Base-by-base conservation (phyloP, 495 filamentous ascomycete genomes). In the Daldinia vernicosa region DNA sequence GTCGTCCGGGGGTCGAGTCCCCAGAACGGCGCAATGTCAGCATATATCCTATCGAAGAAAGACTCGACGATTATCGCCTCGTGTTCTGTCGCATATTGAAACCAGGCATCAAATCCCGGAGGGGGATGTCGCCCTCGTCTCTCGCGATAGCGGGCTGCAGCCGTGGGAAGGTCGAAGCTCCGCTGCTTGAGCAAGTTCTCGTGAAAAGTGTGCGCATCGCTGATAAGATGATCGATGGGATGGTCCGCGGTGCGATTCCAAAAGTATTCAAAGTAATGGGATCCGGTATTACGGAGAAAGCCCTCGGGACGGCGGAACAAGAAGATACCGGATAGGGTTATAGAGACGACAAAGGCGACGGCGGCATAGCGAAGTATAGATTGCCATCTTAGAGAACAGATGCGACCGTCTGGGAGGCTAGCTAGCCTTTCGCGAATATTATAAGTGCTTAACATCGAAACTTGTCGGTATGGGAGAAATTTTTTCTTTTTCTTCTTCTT, bases 61-160 rank as follows among this genome's bases (percentile, higher is more conserved):
- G 90, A 89, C 69, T 92, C 90, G 53, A 92, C 83, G 54, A 90
- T 82, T 54, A 89, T 78, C 40, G 85, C 84, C 6, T 84, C 80
- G 51, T 84, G 80, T 39, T 86, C 81, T 40, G 80, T 75, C 11
- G 90, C 89, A 59, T 83, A 88, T 51, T 80, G 76, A 70, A 89
- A 89, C 90, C 90, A 92, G 32, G 71, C 75, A 65, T 88, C 86
- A 74, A 91, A 92, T 12, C 89, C 89, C 12, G 90, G 90, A 4
- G 90, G 90, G 6, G 89, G 90, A 70, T 91, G 89, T n/a, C 89
- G 82, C 9, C 90, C 90, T 71, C 89, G 82, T 47, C 79, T 81
- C 35, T 81, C 76, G 40, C 88, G 80, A 76, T 92, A 92, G 47
- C 83, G 82, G 50, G 79, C 79, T 1, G 89, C 88, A 3, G 87